Evolutionary conservation across 164 flowering plant species (phyloP).

Genomic region (Pachysandra terminalis): DNA sequence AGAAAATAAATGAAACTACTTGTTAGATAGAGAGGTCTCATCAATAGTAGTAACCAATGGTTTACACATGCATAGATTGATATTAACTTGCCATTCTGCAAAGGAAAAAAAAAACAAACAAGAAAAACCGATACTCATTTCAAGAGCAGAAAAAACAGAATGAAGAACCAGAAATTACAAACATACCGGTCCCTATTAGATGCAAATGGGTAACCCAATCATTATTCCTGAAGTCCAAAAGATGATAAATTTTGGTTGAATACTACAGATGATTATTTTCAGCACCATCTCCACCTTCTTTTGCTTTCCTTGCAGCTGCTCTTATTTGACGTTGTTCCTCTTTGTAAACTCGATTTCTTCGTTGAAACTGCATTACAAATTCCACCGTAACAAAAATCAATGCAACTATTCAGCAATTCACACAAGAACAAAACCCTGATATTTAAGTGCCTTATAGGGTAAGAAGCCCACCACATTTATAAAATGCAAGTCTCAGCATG

Average conservation of each 20-base stretch:
- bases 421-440: not conserved
- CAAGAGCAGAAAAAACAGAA: not conserved
- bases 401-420: not conserved
- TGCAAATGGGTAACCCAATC: slow-evolving; percentile 1
- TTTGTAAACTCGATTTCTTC: slow-evolving; percentile 86
- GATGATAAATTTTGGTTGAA: slow-evolving; percentile 5
- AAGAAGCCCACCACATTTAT: not conserved
- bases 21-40: too few species aligned
- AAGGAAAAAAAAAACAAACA: not conserved
- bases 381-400: not conserved
- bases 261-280: slow-evolving; percentile 13
- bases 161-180: slow-evolving; percentile 2
- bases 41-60: not conserved
- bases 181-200: slow-evolving; percentile 2
- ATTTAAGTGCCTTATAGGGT: not conserved
- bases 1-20: not conserved
- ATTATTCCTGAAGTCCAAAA: slow-evolving; percentile 4
- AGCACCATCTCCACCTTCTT: slow-evolving; percentile 43
- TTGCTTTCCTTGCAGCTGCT: slow-evolving; percentile 73
- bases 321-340: slow-evolving; percentile 93
- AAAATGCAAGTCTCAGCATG: too few species aligned
- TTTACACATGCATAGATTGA: not conserved
- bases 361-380: slow-evolving; percentile 58
- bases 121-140: too few species aligned
- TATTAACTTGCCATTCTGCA: not conserved